These are phyloP conservation scores for Emericellopsis terricola DNA, from an alignment of 495 filamentous ascomycete genomes.

Conservation along the genomic window DNA sequence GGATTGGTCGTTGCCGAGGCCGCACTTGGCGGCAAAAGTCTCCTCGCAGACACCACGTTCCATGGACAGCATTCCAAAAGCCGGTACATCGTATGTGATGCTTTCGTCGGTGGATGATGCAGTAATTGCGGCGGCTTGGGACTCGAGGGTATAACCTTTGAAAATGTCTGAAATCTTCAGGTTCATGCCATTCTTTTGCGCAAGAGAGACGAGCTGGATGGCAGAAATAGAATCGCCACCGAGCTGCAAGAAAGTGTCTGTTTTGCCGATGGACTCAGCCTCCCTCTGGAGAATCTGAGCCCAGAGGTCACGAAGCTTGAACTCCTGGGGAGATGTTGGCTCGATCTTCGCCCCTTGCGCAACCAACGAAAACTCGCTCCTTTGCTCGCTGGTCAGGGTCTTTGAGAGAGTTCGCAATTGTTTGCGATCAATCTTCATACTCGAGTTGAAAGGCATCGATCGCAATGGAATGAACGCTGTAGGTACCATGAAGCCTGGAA, in stretches of 20 bases:
- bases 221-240: too few species aligned
- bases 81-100: background rate
- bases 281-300: background rate
- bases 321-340: background rate
- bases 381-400: conserved; percentile 18
- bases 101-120: background rate
- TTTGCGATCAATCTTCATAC: conserved; percentile 37
- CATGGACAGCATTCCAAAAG: background rate
- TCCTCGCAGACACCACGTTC: too few species aligned
- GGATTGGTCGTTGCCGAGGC: background rate
- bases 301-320: background rate
- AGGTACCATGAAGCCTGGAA: conserved; percentile 5
- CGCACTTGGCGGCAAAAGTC: conserved; percentile 12
- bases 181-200: background rate
- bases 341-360: conserved; percentile 5
- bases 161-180: background rate
- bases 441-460: too few species aligned
- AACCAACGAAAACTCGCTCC: conserved; percentile 14
- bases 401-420: conserved; percentile 21
- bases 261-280: conserved; percentile 18
- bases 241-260: too few species aligned
- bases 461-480: conserved; percentile 3
- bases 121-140: too few species aligned
- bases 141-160: background rate
- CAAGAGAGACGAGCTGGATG: conserved; percentile 11